phyloP scores from a whole-genome alignment of 331 rosid species.

The Telfairia occidentalis region DNA sequence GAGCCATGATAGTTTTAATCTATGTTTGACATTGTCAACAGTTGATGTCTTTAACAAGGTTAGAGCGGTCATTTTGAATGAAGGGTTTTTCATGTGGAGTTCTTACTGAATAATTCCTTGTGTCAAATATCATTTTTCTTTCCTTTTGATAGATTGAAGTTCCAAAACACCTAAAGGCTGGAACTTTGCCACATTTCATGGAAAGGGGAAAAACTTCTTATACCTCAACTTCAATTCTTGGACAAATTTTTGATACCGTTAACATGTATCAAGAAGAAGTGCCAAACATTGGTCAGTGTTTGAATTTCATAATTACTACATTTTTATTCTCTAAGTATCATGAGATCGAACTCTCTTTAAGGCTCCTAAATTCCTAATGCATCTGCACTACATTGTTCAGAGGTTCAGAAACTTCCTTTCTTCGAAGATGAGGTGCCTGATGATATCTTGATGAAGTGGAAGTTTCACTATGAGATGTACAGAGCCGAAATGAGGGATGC shows the following conservation, averaged over 20 bases:
- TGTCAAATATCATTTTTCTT: not conserved
- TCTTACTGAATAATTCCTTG: not conserved
- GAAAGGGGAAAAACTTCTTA: conserved; percentile 27
- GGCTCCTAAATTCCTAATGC: conserved; percentile 13
- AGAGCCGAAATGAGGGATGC: conserved; percentile 33
- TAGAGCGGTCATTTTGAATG: not conserved
- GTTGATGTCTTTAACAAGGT: not conserved
- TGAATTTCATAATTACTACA: not conserved
- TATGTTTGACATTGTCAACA: not conserved
- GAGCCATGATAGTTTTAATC: not conserved
- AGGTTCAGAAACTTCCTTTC: conserved; percentile 39
- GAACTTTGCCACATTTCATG: conserved; percentile 56
- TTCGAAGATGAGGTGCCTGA: conserved; percentile 47
- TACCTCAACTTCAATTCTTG: conserved; percentile 53
- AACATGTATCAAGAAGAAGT: conserved; percentile 18
- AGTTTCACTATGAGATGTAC: conserved; percentile 14
- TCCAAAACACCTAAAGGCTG: conserved; percentile 33
- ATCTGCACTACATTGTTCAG: conserved; percentile 17
- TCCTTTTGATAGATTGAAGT: conserved; percentile 33
- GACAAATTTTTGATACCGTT: conserved; percentile 51
- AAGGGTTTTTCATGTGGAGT: not conserved
- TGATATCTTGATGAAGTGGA: conserved; percentile 29
- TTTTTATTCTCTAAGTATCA: not conserved
- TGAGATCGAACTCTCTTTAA: not conserved
- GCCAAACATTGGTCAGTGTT: conserved; percentile 32